phyloP scores from a whole-genome alignment of 192 early-diverging fungal genomes.

The Chytriomyces confervae region DNA sequence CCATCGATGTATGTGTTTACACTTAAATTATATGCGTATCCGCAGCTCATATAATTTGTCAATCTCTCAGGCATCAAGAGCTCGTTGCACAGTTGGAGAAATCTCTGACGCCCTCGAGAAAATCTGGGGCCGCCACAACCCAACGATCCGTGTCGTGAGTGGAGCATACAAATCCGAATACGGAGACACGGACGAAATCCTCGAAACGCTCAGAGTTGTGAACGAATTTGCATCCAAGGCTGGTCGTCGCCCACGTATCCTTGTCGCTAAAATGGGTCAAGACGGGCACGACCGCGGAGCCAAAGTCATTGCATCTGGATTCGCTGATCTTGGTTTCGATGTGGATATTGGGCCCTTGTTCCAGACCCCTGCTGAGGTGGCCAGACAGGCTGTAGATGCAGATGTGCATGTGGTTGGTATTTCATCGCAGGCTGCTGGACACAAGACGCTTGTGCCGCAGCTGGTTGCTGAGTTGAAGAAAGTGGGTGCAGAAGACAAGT shows the following conservation, averaged over 20 bases:
- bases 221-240: constrained; percentile 71
- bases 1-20: constrained; percentile 63
- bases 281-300: constrained; percentile 94
- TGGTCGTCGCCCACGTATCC: constrained; percentile 83
- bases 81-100: constrained; percentile 85
- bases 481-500: constrained; percentile 73
- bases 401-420: constrained; percentile 90
- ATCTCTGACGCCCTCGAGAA: constrained; percentile 82
- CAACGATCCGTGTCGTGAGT: constrained; percentile 77
- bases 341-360: constrained; percentile 90
- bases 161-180: constrained; percentile 88
- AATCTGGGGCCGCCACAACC: constrained; percentile 83
- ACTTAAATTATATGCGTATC: neutral
- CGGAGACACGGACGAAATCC: constrained; percentile 69
- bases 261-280: constrained; percentile 93
- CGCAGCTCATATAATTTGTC: neutral
- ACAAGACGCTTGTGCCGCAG: constrained; percentile 85
- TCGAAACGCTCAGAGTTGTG: constrained; percentile 65
- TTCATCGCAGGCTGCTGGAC: constrained; percentile 87
- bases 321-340: constrained; percentile 90
- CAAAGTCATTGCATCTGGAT: constrained; percentile 89
- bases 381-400: constrained; percentile 85
- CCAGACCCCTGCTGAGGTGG: constrained; percentile 87
- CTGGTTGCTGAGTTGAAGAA: constrained; percentile 78
- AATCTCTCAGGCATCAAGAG: constrained; percentile 64